Evolutionary conservation across 2,329 filamentous ascomycete species (phyloP).

Genomic region (Clarireedia homoeocarpa): DNA sequence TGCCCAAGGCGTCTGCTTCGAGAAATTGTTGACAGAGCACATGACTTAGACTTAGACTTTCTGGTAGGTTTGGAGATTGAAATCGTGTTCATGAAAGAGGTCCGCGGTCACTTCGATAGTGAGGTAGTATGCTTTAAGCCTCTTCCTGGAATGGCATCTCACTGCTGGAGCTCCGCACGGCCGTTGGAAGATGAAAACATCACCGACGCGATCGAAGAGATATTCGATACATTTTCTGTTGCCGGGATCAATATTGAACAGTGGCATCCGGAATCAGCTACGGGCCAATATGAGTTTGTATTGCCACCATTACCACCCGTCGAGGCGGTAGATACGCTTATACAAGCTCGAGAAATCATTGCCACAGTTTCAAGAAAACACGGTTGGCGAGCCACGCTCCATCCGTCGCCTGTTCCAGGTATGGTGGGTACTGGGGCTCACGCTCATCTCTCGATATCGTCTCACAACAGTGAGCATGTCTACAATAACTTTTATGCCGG

Average conservation of each 20-base stretch:
- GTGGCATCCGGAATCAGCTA: slow-evolving; percentile 2
- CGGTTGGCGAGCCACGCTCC: slow-evolving; percentile 31
- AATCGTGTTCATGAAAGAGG: slow-evolving; percentile 55
- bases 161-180: slow-evolving; percentile 64
- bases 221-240: slow-evolving; percentile 49
- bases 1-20: slow-evolving; percentile 63
- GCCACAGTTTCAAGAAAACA: not conserved
- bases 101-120: slow-evolving; percentile 20
- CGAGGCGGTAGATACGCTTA: slow-evolving; percentile 6
- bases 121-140: slow-evolving; percentile 32
- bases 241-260: slow-evolving; percentile 51
- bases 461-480: slow-evolving; percentile 21
- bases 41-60: slow-evolving; percentile 47
- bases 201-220: slow-evolving; percentile 54
- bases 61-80: slow-evolving; percentile 77
- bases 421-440: not conserved
- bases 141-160: slow-evolving; percentile 48
- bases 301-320: slow-evolving; percentile 1
- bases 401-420: slow-evolving; percentile 2
- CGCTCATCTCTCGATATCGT: slow-evolving; percentile 7
- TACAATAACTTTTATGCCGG: slow-evolving; percentile 7
- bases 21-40: slow-evolving; percentile 43
- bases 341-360: slow-evolving; percentile 6
- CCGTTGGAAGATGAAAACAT: slow-evolving; percentile 51
- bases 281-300: slow-evolving; percentile 9